Base-by-base conservation (phyloP, 495 filamentous ascomycete species). In the Lichina pygmaea region DNA sequence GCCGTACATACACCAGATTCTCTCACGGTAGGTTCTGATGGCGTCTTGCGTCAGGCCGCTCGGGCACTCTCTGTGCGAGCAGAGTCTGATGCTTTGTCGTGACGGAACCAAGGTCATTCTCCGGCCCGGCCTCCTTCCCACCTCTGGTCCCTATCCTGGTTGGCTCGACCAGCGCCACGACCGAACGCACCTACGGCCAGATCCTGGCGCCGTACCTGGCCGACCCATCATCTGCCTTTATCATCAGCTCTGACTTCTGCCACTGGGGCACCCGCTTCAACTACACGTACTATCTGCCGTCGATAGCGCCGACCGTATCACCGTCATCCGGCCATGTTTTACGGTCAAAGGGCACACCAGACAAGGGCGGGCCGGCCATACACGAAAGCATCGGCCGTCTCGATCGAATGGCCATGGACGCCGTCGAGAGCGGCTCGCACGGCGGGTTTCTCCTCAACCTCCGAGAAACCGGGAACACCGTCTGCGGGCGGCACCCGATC, bases 401-500 rank as follows among this genome's bases (percentile, higher is more conserved):
- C 33, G 89, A 99, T 57, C 67, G 74, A 38, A 61, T 74, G 46
- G 78, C 81, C 38, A 94, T 99, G 68, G 67, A 73, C 43, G 80
- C 85, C 3, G 75, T 94, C 41, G 73, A 81, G 44, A 71, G 69
- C 3, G 86, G 89, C 2, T 66, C 58, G 10, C 74, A 91, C 52
- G 60, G 65, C 9, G 60, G 58, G 2, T 94, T 93, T 55, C 61
- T 80, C 33, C 64, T 75, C 6, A 68, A 68, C 17, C 59, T 95
- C 37, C 60, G 69, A 34, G 61, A 66, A 36, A 95, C 85, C 0
- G 73, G 70, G 34, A 99, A 99, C 52, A 94, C 89, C 0, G 83
- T 99, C 32, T 99, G 89, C 52, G 89, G 89, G 43, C 65, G 85
- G 39, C 91, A 99, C 66, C 89, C 89, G 0, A 95, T 99, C 52